A percentile compares a stretch with the other conserved stretches of the same genome.
These are phyloP conservation scores for Pleurotus tuber-regium DNA, from an alignment of 768 basidiomycete genomes.

Conservation along the genomic window DNA sequence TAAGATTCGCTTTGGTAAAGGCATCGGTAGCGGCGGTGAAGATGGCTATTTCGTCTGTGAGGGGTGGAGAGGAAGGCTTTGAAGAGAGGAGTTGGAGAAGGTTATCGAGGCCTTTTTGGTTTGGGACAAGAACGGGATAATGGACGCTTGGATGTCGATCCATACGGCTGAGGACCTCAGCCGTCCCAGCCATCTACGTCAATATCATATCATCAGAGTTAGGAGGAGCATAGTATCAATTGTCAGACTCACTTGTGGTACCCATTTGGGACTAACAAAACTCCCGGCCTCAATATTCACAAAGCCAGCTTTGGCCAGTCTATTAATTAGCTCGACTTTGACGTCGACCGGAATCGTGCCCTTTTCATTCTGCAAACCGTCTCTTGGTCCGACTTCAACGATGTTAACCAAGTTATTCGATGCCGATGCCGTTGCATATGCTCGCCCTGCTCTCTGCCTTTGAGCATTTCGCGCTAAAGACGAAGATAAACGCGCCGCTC, in stretches of 20 bases:
- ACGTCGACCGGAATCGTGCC: constrained; percentile 64
- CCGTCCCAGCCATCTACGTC: constrained; percentile 81
- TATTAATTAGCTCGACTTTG: constrained; percentile 79
- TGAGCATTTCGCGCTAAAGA: background rate
- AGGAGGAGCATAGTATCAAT: too few species aligned
- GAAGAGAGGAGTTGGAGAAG: constrained; percentile 54
- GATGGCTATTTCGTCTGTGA: constrained; percentile 82
- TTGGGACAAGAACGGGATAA: constrained; percentile 82
- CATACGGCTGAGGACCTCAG: constrained; percentile 64
- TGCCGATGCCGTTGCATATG: constrained; percentile 23
- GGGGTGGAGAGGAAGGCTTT: constrained; percentile 31
- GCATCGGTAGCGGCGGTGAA: constrained; percentile 88
- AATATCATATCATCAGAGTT: too few species aligned
- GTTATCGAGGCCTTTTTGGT: constrained; percentile 70
- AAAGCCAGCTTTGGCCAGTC: constrained; percentile 67
- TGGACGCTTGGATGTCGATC: constrained; percentile 52
- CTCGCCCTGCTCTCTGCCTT: constrained; percentile 10
- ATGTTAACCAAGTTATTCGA: constrained; percentile 51
- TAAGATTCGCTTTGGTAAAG: constrained; percentile 85
- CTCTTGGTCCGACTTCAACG: constrained; percentile 88
- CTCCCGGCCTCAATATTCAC: constrained; percentile 80
- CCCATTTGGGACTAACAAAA: constrained; percentile 92
- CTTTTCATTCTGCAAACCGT: constrained; percentile 91
- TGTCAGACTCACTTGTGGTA: constrained; percentile 77
- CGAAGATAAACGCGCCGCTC: background rate